Conservation (phyloP, 345 rosid genomes). For the Gossypioides kirkii region DNA sequence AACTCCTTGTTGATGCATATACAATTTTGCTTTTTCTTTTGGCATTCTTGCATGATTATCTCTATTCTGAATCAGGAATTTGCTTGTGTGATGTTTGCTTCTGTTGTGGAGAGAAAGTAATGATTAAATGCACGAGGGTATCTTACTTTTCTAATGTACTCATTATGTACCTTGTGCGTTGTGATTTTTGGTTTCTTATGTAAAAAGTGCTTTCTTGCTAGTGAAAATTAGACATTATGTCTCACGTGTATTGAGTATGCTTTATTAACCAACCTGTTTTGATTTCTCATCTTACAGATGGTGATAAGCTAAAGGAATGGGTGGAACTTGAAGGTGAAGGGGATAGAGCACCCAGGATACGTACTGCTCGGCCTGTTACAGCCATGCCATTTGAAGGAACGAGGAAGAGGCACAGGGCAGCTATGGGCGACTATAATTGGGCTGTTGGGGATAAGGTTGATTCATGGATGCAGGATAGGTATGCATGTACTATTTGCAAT, state of each 20-base stretch:
- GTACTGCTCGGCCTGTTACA: conserved; percentile 62
- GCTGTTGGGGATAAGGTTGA: conserved; percentile 89
- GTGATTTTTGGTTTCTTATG: background rate
- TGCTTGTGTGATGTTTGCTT: background rate
- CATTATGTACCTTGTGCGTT: background rate
- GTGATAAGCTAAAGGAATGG: conserved; percentile 84
- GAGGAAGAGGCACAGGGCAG: conserved; percentile 89
- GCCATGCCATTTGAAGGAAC: conserved; percentile 79
- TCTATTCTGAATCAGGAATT: background rate
- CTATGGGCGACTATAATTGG: conserved; percentile 66
- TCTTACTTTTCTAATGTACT: background rate
- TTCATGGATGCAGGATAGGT: conserved; percentile 84
- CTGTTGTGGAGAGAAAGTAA: background rate
- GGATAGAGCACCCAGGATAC: conserved; percentile 62
- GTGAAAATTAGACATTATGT: background rate
- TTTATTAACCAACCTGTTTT: background rate
- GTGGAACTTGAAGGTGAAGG: conserved; percentile 58
- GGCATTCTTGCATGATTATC: background rate
- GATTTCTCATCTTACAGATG: conserved; percentile 35
- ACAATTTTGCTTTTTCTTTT: background rate
- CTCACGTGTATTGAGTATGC: background rate
- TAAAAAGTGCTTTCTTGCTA: background rate
- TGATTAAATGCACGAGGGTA: background rate
- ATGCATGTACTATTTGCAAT: conserved; percentile 3
- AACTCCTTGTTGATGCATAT: background rate